Conservation (phyloP, 148 eudicot species). For the Amaranthus palmeri region DNA sequence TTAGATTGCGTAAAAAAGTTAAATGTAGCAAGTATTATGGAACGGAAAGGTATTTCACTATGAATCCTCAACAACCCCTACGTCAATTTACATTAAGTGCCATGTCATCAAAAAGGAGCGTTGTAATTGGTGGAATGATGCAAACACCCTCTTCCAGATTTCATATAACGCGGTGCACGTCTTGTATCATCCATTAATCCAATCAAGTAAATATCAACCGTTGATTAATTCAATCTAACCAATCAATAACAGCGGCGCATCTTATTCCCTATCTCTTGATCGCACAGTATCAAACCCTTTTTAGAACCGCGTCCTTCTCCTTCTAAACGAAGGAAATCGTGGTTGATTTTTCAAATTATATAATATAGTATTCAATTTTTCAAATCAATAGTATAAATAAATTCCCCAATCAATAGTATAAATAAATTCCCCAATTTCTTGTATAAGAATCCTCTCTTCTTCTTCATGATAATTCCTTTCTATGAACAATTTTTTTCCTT, state of each 20-base stretch:
- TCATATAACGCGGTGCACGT: background rate
- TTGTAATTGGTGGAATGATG: conserved; percentile 32
- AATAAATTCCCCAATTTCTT: background rate
- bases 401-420: no score
- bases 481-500: background rate
- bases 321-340: conserved; percentile 6
- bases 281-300: background rate
- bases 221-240: background rate
- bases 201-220: background rate
- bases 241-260: background rate
- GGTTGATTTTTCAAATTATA: background rate
- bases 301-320: conserved; percentile 1
- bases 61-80: background rate
- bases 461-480: background rate
- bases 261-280: background rate
- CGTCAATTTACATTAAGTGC: background rate
- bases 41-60: background rate
- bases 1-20: no score
- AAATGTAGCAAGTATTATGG: no score
- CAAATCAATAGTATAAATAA: conserved; percentile 7
- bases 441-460: background rate
- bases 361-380: no score
- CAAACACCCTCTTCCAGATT: background rate
- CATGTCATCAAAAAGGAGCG: conserved; percentile 14
- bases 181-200: background rate